Evolutionary conservation across 345 rosid species (phyloP).

Genomic region (Cardiospermum halicacabum): DNA sequence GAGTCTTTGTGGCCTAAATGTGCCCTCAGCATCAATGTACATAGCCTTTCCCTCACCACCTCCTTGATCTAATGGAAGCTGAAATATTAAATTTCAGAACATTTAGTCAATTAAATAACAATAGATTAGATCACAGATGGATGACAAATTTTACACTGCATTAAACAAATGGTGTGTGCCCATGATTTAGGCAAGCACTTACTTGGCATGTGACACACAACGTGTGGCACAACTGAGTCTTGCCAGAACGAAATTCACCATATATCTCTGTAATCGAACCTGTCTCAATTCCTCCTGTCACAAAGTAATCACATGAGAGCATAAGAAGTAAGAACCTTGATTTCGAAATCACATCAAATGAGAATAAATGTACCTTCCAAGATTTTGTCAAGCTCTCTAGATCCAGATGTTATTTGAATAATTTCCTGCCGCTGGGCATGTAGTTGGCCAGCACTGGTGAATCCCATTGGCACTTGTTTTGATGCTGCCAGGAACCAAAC

Average conservation of each 20-base stretch:
- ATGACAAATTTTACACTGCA: background rate
- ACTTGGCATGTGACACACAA: slow-evolving; percentile 98
- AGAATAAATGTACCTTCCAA: slow-evolving; percentile 57
- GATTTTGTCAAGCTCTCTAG: slow-evolving; percentile 88
- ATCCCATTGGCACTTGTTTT: slow-evolving; percentile 86
- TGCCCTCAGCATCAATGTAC: slow-evolving; percentile 99
- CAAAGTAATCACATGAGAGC: slow-evolving; percentile 15
- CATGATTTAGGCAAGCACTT: slow-evolving; percentile 19
- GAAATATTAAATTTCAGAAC: slow-evolving; percentile 24
- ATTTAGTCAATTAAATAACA: background rate
- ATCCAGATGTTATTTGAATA: slow-evolving; percentile 94
- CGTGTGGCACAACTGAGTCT: slow-evolving; percentile 97
- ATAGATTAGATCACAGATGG: no score
- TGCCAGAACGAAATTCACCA: slow-evolving; percentile 96
- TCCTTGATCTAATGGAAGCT: slow-evolving; percentile 99
- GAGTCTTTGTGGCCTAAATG: slow-evolving; percentile 95
- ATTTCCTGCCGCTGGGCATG: slow-evolving; percentile 94
- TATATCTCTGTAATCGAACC: slow-evolving; percentile 95
- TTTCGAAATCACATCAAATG: background rate
- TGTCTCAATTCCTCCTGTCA: slow-evolving; percentile 88
- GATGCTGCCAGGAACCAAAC: slow-evolving; percentile 53
- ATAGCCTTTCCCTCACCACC: slow-evolving; percentile 97
- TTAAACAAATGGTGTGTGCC: background rate
- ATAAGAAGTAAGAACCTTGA: background rate
- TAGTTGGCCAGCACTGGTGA: slow-evolving; percentile 86